phyloP scores from a whole-genome alignment of 202 grass and related monocot species.

The Alloteropsis angusta region DNA sequence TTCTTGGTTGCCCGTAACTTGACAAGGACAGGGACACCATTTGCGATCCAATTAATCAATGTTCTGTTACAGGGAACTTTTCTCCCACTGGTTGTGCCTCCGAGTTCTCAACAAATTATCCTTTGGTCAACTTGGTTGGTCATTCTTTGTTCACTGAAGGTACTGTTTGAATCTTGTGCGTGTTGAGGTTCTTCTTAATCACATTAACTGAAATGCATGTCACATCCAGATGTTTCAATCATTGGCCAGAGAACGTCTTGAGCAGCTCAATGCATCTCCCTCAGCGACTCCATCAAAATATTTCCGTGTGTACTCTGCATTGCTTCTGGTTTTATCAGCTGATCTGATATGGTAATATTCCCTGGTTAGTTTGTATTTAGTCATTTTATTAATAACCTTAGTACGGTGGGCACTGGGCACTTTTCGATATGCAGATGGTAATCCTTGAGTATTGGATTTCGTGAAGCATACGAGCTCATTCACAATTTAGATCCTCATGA shows the following conservation, averaged over 20 bases:
- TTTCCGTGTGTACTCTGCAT: slow-evolving; percentile 75
- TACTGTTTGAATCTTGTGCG: slow-evolving; percentile 35
- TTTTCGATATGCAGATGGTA: neutral
- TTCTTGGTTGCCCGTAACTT: neutral
- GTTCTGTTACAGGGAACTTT: slow-evolving; percentile 68
- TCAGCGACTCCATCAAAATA: slow-evolving; percentile 77
- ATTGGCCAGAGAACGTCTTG: slow-evolving; percentile 87
- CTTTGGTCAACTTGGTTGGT: slow-evolving; percentile 85
- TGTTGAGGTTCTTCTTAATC: slow-evolving; percentile 30
- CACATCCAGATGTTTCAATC: slow-evolving; percentile 77
- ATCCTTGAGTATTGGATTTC: neutral
- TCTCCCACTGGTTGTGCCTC: slow-evolving; percentile 82
- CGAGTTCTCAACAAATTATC: slow-evolving; percentile 62
- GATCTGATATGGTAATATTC: slow-evolving; percentile 96
- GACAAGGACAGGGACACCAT: neutral
- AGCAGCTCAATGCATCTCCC: slow-evolving; percentile 75
- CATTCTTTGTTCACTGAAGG: slow-evolving; percentile 86
- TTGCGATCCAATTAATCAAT: neutral
- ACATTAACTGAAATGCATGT: slow-evolving; percentile 40
- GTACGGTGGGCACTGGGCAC: neutral
- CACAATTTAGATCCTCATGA: neutral
- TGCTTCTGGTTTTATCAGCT: slow-evolving; percentile 71
- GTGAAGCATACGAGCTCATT: neutral
- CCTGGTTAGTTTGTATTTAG: slow-evolving; percentile 35
- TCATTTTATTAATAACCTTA: slow-evolving; percentile 13